Base-by-base conservation (phyloP, 768 basidiomycete species). In the Solioccasus polychromus region DNA sequence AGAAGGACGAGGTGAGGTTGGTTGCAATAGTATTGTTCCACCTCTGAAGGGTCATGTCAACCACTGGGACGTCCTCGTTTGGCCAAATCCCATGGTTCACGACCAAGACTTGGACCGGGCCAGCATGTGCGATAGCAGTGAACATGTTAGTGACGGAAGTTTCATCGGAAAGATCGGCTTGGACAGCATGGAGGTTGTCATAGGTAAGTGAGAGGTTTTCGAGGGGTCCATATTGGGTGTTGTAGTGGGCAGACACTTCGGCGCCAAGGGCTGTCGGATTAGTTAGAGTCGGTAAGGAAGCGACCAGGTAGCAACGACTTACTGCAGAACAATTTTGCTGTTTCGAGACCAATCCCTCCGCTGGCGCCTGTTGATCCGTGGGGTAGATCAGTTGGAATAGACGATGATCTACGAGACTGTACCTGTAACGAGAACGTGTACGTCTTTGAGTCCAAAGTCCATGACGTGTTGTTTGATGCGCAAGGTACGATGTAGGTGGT, bases 401-500 rank as follows among this genome's bases (percentile, higher is more conserved):
- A 12, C 2, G 19, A 8, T 22, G 3, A 24, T 18, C n/a, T 3
- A n/a, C 1, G 23, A 22, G 4, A 26, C 22, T 28, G 26, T 39
- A 82, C 85, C 85, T 48, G 85, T 86, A 23, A 87, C 72, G 15
- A 88, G 71, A 30, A 85, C 83, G 60, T 87, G 85, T 8, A 83
- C 77, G 44, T 64, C 71, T 42, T 75, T 61, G 39, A 88, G 67
- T 18, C 71, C 76, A 5, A 88, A 67, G 59, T 88, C 82, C 76
- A 76, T 76, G 18, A 18, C 19, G 17, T 38, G 4, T 17, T 9
- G 34, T 20, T 8, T 8, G 20, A 30, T 28, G 22, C 15, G 36
- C 5, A 18, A 11, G 30, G 30, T 18, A 22, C 20, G 30, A 31
- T 26, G 34, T 24, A 23, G 20, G 34, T 40, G 35, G 38, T 41